Base-by-base conservation (phyloP, 2,329 filamentous ascomycete species). In the Neonectria neomacrospora region DNA sequence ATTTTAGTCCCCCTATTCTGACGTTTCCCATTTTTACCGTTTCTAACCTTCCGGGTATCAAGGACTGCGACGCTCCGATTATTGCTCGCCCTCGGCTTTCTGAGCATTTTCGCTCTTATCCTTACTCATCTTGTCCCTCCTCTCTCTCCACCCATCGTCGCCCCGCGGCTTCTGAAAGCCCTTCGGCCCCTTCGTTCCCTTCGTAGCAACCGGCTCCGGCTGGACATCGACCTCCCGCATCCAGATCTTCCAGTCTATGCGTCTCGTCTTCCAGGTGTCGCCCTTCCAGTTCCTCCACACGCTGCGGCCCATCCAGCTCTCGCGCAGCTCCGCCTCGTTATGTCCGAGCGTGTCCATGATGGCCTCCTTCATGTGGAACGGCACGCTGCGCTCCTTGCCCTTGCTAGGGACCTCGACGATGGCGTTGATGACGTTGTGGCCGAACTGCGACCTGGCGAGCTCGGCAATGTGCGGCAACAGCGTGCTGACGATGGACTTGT, bases 231-330 rank as follows among this genome's bases (percentile, higher is more conserved):
- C 78, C 67, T 86, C 85, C 75, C 85, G 87, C 63, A 83, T 83
- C 84, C 85, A 88, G 3, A 78, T 71, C 65, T 86, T 83, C 86
- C 86, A 89, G 52, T 88, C 86, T 16, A 78, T 74, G 52, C 81
- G 76, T 44, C 82, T 77, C 51, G 82, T 82, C 71, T 82, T 84
- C 85, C 85, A 88, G 74, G 83, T 73, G 64, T 88, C 86, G 12
- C 85, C 86, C 74, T 82, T 84, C 86, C 86, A 88, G 39, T 78
- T 79, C 26, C 84, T 79, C 86, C 86, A 88, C 9, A 86, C 84
- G 58, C 81, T 84, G 9, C 86, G 78, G 0, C 86, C 86, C 66
- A 83, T 80, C 80, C 84, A 87, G 4, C 80, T 82, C 44, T 85
- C 81, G 14, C 86, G 80, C 37, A 89, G 78, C 55, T 80, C 77